Percentiles rank a stretch among this genome's conserved stretches.
Conservation (phyloP, 1,284 basidiomycete species). For the Pascua sp. region DNA sequence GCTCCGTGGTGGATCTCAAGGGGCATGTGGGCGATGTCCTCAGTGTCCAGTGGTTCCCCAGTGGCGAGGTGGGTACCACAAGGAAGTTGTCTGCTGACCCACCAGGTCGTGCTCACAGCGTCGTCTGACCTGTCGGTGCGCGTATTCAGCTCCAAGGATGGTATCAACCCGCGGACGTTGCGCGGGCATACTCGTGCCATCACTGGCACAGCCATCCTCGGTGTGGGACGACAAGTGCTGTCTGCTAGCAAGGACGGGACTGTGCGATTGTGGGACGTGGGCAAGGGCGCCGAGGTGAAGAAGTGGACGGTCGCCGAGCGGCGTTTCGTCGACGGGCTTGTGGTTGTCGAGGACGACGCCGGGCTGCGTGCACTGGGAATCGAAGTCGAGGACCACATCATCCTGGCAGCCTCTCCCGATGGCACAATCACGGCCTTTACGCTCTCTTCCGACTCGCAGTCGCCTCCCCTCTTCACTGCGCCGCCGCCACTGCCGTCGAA, state of each 20-base stretch:
- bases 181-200: conserved; percentile 64
- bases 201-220: conserved; percentile 59
- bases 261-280: conserved; percentile 71
- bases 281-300: conserved; percentile 55
- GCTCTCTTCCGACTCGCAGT: conserved; percentile 54
- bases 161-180: conserved; percentile 57
- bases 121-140: conserved; percentile 49
- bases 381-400: conserved; percentile 20
- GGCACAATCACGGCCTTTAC: conserved; percentile 54
- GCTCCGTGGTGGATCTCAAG: conserved; percentile 30
- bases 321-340: conserved; percentile 28
- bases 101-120: conserved; percentile 49
- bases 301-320: conserved; percentile 37
- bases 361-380: conserved; percentile 19
- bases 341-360: conserved; percentile 31
- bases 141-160: conserved; percentile 44
- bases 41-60: conserved; percentile 44
- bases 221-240: conserved; percentile 62
- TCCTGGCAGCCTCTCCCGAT: conserved; percentile 57
- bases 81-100: conserved; percentile 12
- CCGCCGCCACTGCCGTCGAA: conserved; percentile 37
- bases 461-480: conserved; percentile 34
- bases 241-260: conserved; percentile 62
- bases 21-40: conserved; percentile 52
- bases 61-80: conserved; percentile 30